Evolutionary conservation across 2,329 filamentous ascomycete species (phyloP), one percentile per base, ranked within the genome.

Genomic region (Amylocarpus encephaloides): DNA sequence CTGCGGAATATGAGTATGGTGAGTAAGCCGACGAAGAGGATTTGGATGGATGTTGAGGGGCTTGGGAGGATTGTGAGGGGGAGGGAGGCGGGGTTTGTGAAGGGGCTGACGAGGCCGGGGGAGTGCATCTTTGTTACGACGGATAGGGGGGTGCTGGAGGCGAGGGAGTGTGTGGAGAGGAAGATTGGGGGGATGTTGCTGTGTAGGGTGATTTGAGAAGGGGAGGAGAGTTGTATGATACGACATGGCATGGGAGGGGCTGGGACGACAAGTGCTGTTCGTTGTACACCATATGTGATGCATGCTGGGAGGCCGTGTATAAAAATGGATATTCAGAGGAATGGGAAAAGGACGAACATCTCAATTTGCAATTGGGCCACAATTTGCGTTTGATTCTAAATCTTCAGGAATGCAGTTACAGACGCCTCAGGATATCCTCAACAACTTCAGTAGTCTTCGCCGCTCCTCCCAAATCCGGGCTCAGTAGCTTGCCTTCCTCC

Each of bases 381-480:
- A 40, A 30, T 39, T 15, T 35, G 15, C 12, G 41, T 47, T 34
- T 33, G 9, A 13, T 29, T 40, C 19, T 26, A 13, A n/a, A 40
- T 10, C 15, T 45, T 41, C 43, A 26, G 7, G 4, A 30, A 6
- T n/a, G 16, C 34, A 54, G 51, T 59, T 85, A 96, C 71, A 96
- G 69, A 64, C 86, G 82, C 75, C 76, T 87, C 59, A 96, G 77
- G 45, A 97, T 85, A 70, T 97, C 92, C 63, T 87, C 77, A 42
- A 96, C 74, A 30, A 97, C 89, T 72, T 97, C 81, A 61, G 88
- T 79, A 4, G 93, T 97, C 59, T 79, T 86, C 43, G 91, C 88
- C 62, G 77, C 86, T 41, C 93, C 93, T 47, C 93, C 92, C 66
- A 98, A 77, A 67, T 98, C 93, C 16, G 93, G 93, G 66, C 81